Percentiles rank a stretch among this genome's conserved stretches.
Conservation (phyloP, 352 stramenopile species). For the Phytopythium oedochilum region DNA sequence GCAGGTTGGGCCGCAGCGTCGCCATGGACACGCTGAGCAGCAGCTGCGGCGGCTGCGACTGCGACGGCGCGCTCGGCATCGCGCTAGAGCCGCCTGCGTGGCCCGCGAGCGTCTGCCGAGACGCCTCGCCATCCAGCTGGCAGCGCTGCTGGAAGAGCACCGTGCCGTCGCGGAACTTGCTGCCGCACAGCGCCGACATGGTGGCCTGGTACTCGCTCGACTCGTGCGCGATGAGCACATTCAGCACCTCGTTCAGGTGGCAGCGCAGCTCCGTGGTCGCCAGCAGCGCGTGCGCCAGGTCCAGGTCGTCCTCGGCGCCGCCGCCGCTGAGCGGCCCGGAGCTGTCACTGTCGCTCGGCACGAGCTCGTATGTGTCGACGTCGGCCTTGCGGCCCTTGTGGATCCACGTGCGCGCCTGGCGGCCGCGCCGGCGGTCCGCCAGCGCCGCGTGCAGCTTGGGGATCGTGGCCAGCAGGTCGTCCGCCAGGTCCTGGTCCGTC, state of each 20-base stretch:
- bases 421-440: constrained; percentile 16
- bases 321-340: background rate
- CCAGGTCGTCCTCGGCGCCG: constrained; percentile 30
- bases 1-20: constrained; percentile 25
- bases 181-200: constrained; percentile 36
- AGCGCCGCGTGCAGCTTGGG: constrained; percentile 38
- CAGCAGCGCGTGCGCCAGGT: constrained; percentile 46
- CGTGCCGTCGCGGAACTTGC: constrained; percentile 31
- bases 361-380: constrained; percentile 45
- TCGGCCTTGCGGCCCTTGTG: constrained; percentile 36
- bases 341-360: constrained; percentile 20
- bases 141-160: constrained; percentile 42
- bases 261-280: constrained; percentile 45
- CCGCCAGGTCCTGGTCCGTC: constrained; percentile 36
- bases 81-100: background rate
- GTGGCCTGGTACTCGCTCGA: constrained; percentile 39
- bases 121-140: constrained; percentile 21
- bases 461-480: constrained; percentile 35
- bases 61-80: constrained; percentile 4
- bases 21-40: constrained; percentile 37
- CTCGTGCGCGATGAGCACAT: constrained; percentile 45
- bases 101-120: constrained; percentile 15
- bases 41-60: constrained; percentile 15
- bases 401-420: constrained; percentile 28
- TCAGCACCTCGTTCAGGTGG: constrained; percentile 64